Conservation (phyloP, 2,329 filamentous ascomycete genomes). For the Clonostachys rosea region DNA sequence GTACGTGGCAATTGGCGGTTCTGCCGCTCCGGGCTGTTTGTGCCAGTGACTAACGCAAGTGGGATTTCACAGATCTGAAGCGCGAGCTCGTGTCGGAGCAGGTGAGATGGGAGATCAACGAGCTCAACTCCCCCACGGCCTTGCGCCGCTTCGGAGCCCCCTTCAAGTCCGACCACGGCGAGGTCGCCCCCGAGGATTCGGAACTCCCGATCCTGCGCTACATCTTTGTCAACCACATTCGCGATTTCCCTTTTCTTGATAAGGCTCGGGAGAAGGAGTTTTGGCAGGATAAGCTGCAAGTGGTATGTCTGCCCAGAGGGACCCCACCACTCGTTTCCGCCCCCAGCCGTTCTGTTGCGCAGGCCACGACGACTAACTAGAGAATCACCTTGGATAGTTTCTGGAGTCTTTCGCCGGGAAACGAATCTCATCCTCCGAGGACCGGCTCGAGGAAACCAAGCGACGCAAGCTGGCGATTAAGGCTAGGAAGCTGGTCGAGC, state of each 20-base stretch:
- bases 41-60: conserved; percentile 10
- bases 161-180: conserved; percentile 87
- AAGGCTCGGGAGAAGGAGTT: conserved; percentile 98
- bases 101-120: conserved; percentile 83
- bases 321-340: not conserved
- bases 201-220: conserved; percentile 91
- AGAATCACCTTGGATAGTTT: conserved; percentile 53
- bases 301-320: conserved; percentile 49
- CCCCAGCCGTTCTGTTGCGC: not conserved
- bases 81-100: conserved; percentile 89
- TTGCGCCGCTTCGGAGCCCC: conserved; percentile 93
- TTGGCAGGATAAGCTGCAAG: conserved; percentile 97
- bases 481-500: conserved; percentile 90
- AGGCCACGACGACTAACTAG: not conserved
- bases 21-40: not conserved
- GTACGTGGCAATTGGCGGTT: conserved; percentile 42
- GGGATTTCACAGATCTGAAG: conserved; percentile 70
- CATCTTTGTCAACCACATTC: conserved; percentile 96
- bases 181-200: conserved; percentile 88
- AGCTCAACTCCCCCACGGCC: conserved; percentile 92
- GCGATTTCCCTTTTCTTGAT: conserved; percentile 96
- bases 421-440: conserved; percentile 94
- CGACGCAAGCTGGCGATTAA: conserved; percentile 87
- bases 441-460: conserved; percentile 94
- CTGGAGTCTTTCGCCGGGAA: conserved; percentile 96